A percentile compares a stretch with the other conserved stretches of the same genome.
These are phyloP conservation scores for Aspergillus intermedius DNA, from an alignment of 2,329 filamentous ascomycete genomes.

Conservation along the genomic window DNA sequence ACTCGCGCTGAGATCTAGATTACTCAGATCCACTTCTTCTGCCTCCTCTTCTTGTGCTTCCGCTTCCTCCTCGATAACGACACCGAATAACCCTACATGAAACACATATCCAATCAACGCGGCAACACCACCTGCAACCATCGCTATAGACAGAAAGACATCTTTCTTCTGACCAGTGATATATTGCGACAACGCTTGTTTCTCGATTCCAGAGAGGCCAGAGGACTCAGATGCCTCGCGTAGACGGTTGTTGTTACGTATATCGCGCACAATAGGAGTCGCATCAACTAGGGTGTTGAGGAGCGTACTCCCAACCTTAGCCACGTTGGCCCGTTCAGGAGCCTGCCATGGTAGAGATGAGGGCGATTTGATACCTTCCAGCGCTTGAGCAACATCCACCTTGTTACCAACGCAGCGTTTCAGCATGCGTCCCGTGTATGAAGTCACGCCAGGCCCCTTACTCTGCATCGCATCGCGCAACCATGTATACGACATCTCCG, in stretches of 20 bases:
- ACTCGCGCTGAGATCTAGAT: conserved; percentile 3
- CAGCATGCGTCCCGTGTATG: conserved; percentile 40
- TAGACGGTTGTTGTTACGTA: conserved; percentile 32
- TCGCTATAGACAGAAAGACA: conserved; percentile 29
- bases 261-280: conserved; percentile 30
- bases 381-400: conserved; percentile 12
- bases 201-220: conserved; percentile 20
- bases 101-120: conserved; percentile 33
- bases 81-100: conserved; percentile 22
- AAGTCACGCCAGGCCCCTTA: conserved; percentile 42
- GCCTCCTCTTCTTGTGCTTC: conserved; percentile 11
- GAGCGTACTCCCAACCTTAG: conserved; percentile 28
- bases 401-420: conserved; percentile 31
- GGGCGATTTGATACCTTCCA: conserved; percentile 12
- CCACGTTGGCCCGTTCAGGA: conserved; percentile 25
- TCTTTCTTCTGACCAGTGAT: conserved; percentile 26
- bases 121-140: conserved; percentile 28
- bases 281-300: conserved; percentile 30
- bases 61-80: conserved; percentile 1
- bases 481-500: conserved; percentile 58
- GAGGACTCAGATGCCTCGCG: conserved; percentile 26
- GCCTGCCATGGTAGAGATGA: conserved; percentile 30
- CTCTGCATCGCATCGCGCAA: conserved; percentile 50
- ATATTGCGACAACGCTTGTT: conserved; percentile 17
- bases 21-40: conserved; percentile 1